A percentile compares a stretch with the other conserved stretches of the same genome.
phyloP scores from a whole-genome alignment of 2,329 filamentous ascomycete genomes.

The Xylaria hypoxylon region DNA sequence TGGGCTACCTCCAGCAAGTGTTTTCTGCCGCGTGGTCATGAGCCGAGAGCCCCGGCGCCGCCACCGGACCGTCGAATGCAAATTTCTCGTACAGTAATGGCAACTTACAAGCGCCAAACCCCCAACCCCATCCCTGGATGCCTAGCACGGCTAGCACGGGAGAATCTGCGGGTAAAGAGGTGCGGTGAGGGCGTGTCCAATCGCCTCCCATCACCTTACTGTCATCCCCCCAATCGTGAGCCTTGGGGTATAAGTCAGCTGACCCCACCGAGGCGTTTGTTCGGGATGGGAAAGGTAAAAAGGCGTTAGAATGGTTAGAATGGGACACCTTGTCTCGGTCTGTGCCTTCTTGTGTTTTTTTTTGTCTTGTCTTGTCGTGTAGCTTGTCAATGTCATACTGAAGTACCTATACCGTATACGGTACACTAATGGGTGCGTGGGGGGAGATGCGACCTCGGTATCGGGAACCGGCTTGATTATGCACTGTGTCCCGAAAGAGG shows the following conservation, averaged over 20 bases:
- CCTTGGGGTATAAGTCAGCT: conserved; percentile 31
- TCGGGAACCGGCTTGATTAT: conserved; percentile 11
- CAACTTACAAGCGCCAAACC: background rate
- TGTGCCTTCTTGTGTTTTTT: background rate
- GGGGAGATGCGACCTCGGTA: conserved; percentile 10
- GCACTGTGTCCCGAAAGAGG: conserved; percentile 29
- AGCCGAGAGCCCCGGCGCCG: conserved; percentile 36
- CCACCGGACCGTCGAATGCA: conserved; percentile 31
- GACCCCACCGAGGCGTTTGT: conserved; percentile 28
- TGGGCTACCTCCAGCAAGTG: background rate
- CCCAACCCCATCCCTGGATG: conserved; percentile 34
- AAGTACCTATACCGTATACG: background rate
- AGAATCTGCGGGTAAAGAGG: conserved; percentile 40
- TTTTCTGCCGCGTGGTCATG: conserved; percentile 32
- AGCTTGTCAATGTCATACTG: too few relatives aligned
- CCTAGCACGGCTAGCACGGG: conserved; percentile 36
- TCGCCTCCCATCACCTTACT: conserved; percentile 17
- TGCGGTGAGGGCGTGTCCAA: conserved; percentile 35
- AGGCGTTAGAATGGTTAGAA: conserved; percentile 11
- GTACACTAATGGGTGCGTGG: conserved; percentile 1
- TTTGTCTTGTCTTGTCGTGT: background rate
- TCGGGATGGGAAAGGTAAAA: background rate
- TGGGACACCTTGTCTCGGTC: conserved; percentile 1
- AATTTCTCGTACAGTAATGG: conserved; percentile 33
- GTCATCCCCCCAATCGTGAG: conserved; percentile 23